A percentile compares a stretch with the other conserved stretches of the same genome.
Evolutionary conservation across 345 rosid species (phyloP).

Genomic region (Eucalyptus curtisii): DNA sequence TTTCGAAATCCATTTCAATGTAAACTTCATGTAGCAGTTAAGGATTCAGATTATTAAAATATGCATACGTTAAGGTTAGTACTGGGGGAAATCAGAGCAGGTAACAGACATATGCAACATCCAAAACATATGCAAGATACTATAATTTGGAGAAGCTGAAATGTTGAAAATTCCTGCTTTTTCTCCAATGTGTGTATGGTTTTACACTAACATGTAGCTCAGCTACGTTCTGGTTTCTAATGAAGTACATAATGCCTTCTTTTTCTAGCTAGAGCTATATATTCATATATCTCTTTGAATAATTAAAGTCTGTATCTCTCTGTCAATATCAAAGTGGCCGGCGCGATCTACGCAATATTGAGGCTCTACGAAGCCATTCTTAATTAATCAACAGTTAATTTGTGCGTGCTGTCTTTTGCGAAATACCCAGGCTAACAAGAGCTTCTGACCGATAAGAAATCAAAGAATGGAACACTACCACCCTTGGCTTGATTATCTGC

Average conservation of each 20-base stretch:
- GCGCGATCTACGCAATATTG: background rate
- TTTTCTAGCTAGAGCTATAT: background rate
- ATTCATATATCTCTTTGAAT: background rate
- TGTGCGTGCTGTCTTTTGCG: background rate
- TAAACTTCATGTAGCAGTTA: background rate
- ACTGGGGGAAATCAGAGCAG: background rate
- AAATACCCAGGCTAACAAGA: background rate
- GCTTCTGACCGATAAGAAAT: constrained; percentile 3
- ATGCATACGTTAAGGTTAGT: background rate
- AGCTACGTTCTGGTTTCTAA: background rate
- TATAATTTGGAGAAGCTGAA: background rate
- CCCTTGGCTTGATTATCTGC: background rate
- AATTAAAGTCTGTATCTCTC: background rate
- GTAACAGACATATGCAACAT: background rate
- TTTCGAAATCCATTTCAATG: background rate
- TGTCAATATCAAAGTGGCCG: background rate
- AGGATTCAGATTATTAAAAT: background rate
- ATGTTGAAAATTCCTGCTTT: background rate
- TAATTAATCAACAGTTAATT: background rate
- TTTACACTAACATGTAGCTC: background rate
- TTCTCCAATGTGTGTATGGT: background rate
- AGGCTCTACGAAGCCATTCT: background rate
- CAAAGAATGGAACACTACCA: background rate
- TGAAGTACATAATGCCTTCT: background rate
- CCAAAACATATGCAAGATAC: background rate